These are phyloP conservation scores for Leptomonas seymouri DNA, from an alignment of 208 protist genomes.

Conservation along the genomic window DNA sequence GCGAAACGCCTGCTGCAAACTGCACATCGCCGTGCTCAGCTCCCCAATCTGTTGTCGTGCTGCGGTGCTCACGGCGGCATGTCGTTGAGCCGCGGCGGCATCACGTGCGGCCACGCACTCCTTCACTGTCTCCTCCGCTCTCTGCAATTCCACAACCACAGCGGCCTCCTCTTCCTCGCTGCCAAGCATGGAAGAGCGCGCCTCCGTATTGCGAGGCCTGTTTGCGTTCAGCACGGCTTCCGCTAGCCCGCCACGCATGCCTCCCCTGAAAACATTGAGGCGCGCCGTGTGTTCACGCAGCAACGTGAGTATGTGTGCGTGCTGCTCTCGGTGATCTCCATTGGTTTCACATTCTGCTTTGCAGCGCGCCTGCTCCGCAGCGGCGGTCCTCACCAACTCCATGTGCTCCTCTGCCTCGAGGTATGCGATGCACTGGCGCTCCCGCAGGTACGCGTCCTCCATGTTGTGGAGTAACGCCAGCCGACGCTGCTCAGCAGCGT, in stretches of 20 bases:
- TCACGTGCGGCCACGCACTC: not conserved
- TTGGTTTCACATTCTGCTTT: not conserved
- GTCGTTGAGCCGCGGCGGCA: not conserved
- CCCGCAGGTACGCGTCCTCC: not conserved
- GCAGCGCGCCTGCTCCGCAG: not conserved
- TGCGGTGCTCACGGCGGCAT: not conserved
- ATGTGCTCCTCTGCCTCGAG: not conserved
- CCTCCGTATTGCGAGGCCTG: not conserved
- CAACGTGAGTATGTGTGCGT: not conserved
- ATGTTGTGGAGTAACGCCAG: not conserved
- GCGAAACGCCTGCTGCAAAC: not conserved
- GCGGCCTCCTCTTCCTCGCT: not conserved
- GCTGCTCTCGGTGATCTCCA: not conserved
- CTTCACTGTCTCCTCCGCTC: not conserved
- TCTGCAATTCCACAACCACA: not conserved
- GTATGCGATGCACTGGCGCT: not conserved
- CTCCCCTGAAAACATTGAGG: not conserved
- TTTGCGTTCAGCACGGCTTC: not conserved
- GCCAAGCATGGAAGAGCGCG: not conserved
- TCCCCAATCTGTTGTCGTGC: not conserved
- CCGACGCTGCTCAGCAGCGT: not conserved
- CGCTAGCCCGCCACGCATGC: not conserved
- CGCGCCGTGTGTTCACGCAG: not conserved
- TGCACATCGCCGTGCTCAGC: not conserved
- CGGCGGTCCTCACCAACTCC: not conserved